phyloP scores from a whole-genome alignment of 1,139 yeast genomes.

The Blastobotrys illinoisensis region DNA sequence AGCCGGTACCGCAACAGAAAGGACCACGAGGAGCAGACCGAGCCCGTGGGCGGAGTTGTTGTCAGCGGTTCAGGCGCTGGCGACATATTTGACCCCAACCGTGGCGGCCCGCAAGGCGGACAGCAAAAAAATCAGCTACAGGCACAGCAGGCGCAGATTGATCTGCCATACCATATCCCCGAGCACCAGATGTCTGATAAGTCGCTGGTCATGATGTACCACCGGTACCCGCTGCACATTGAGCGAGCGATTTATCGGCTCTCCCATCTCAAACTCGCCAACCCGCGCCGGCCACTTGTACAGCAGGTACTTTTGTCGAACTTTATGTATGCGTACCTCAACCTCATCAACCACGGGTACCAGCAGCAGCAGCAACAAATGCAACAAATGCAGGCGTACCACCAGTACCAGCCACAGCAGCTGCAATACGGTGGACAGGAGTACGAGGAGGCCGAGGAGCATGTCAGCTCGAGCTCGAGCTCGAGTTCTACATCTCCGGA shows the following conservation, averaged over 20 bases:
- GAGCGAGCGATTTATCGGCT: conserved; percentile 92
- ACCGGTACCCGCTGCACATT: conserved; percentile 85
- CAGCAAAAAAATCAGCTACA: conserved; percentile 15
- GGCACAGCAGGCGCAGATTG: conserved; percentile 23
- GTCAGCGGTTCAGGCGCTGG: background rate
- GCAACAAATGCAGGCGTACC: conserved; percentile 17
- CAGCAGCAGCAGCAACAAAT: conserved; percentile 34
- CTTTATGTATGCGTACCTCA: conserved; percentile 95
- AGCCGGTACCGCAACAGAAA: conserved; percentile 10
- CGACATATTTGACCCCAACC: conserved; percentile 1
- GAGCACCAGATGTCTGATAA: conserved; percentile 35
- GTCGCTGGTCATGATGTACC: conserved; percentile 35
- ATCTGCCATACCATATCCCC: conserved; percentile 36
- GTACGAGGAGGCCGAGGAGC: conserved; percentile 14
- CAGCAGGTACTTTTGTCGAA: conserved; percentile 91
- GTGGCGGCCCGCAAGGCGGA: conserved; percentile 12
- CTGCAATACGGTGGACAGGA: conserved; percentile 16
- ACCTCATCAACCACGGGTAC: conserved; percentile 74
- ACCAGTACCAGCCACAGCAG: conserved; percentile 17
- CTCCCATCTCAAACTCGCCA: conserved; percentile 88
- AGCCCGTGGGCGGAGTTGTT: conserved; percentile 13
- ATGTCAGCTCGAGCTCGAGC: conserved; percentile 5
- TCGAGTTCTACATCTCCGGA: conserved; percentile 6
- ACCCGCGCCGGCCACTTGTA: conserved; percentile 81
- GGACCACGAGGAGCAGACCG: conserved; percentile 7